Base-by-base conservation (phyloP, 1,139 yeast species). In the Arxiozyma slooffiae region DNA sequence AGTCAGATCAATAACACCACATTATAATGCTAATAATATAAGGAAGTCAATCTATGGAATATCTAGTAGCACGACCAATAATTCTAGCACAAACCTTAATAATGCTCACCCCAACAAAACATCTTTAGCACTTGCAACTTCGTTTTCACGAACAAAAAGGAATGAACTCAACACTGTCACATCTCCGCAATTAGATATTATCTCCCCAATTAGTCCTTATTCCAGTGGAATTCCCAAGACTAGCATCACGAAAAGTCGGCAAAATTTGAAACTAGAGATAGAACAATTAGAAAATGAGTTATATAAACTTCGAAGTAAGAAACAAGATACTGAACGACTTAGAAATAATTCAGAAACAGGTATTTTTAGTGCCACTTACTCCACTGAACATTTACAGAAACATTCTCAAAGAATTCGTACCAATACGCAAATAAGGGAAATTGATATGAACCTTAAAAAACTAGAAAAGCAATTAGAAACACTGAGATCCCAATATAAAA, bases 321-420 rank as follows among this genome's bases (percentile, higher is more conserved):
- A 60, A 48, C 60, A 55, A 9, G 60, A 62, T 26, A 55, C 58
- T 14, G 65, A 63, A 48, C 57, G 54, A 45, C 47, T 61, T 17
- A 54, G 60, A 47, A 55, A 60, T 46, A 52, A 66, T 5, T 56
- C 67, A 11, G 57, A 57, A 1, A 56, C 64, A 1, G 67, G 63
- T 46, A 66, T 66, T 4, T 65, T 60, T 51, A 34, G 41, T 20
- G 41, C 42, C 4, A 58, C 64, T 18, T 67, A 67, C 43, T 64
- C 69, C 6, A 63, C 67, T 2, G 67, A 63, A 24, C 69, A 67
- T 55, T 50, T 66, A 39, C 67, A 65, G 37, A 60, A 64, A 43
- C 68, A 66, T 54, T 64, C 69, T 2, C 54, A 60, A 55, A 58
- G 66, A 40, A 62, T 67, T 3, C 59, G 59, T 46, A 60, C 67